Percentiles rank a stretch among this genome's conserved stretches.
Evolutionary conservation across 2,329 filamentous ascomycete species (phyloP).

Genomic region (Pseudogymnoascus sp.): DNA sequence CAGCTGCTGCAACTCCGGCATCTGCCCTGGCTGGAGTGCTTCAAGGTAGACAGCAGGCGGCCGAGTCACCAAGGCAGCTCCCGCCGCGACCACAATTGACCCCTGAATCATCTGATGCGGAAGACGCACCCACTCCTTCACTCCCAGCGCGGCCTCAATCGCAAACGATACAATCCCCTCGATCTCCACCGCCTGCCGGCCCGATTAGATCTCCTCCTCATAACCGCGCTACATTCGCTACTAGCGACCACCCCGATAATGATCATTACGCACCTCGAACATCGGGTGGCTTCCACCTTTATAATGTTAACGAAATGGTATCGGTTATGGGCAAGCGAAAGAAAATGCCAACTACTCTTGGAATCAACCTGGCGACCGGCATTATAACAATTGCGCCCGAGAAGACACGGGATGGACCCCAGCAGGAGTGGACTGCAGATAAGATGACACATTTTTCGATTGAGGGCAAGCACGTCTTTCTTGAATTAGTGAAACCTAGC

Average conservation of each 20-base stretch:
- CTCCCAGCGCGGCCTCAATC: conserved; percentile 58
- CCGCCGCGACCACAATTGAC: conserved; percentile 49
- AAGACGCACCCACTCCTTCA: conserved; percentile 50
- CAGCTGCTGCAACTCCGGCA: conserved; percentile 23
- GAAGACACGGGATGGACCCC: conserved; percentile 71
- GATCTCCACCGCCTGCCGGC: conserved; percentile 37
- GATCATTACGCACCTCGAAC: conserved; percentile 42
- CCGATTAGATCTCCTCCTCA: conserved; percentile 45
- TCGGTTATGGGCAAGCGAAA: conserved; percentile 95
- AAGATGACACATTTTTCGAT: conserved; percentile 96
- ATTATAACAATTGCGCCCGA: conserved; percentile 88
- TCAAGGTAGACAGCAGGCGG: conserved; percentile 28
- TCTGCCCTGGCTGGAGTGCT: conserved; percentile 50
- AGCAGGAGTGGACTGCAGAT: conserved; percentile 89
- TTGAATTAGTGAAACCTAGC: conserved; percentile 85
- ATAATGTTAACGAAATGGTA: conserved; percentile 96
- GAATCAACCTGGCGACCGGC: conserved; percentile 84
- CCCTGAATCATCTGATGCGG: conserved; percentile 62
- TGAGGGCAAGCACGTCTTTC: conserved; percentile 95
- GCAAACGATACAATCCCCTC: conserved; percentile 35
- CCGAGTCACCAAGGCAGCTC: conserved; percentile 40
- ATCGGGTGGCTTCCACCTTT: conserved; percentile 82
- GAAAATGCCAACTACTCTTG: conserved; percentile 95
- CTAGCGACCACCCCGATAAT: conserved; percentile 30
- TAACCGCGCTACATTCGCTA: conserved; percentile 37